Evolutionary conservation across 306 rosid genomes (phyloP), one percentile per base, ranked within the genome.

Genomic region (Inga oerstediana): DNA sequence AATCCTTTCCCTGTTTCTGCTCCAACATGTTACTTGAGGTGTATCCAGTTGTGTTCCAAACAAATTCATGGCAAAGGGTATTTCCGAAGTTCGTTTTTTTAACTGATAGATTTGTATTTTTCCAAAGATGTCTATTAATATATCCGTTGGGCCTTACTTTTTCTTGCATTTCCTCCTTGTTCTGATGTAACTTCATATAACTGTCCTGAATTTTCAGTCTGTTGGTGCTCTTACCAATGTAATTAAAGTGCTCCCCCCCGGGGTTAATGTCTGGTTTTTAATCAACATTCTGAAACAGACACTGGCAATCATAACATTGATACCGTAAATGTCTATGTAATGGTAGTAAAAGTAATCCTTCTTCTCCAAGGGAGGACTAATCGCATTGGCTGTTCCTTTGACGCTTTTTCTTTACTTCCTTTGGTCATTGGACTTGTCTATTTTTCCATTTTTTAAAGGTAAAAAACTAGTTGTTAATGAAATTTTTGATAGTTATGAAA

Each of bases 401-500:
- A 70, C 34, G 16, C 51, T 70, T 70, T 37, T 75, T 61, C 66
- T 59, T 74, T 67, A 22, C 17, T 74, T 86, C 17, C 80, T 65
- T 39, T 44, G 74, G 22, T 75, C 48, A 45, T 79, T 75, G 64
- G 13, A 30, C 62, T 45, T 66, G 3, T 74, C 27, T 65, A 14
- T 49, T 24, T 27, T 78, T 51, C 41, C 32, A 0, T 7, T 44
- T 39, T 69, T 79, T 0, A 43, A 12, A 3, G 16, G 80, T 64
- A 37, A 62, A 84, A 82, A 62, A 44, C 19, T 69, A 82, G 62
- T 87, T 78, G 22, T 41, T 56, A 74, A 81, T 82, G 71, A 85
- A 78, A 61, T 46, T 76, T 79, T 79, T 86, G 83, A 70, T 81
- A 68, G 85, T 70, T 83, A 84, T 78, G 84, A 73, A 86, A 82